Base-by-base conservation (phyloP, 2,329 filamentous ascomycete species). In the Paracorniculantispora psalliotae region DNA sequence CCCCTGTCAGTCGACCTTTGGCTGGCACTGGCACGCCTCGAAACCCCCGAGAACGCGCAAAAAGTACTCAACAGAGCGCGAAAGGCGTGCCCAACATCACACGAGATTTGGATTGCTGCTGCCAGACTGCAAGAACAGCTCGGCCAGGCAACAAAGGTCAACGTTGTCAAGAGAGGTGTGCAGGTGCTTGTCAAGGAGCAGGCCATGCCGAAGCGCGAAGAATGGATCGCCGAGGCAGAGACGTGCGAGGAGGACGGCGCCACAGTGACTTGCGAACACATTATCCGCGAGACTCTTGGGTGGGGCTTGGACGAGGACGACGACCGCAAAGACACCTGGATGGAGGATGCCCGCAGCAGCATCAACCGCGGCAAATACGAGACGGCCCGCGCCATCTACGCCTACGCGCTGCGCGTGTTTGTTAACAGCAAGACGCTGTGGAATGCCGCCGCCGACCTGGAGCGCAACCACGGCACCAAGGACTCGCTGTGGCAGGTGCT, bases 41-140 rank as follows among this genome's bases (percentile, higher is more conserved):
- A 97, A 73, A 89, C 86, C 0, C 90, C 92, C 0, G 90, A 96
- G 65, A 93, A 96, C 67, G 94, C 96, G 1, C 93, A 96, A 70
- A 90, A 93, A 68, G 92, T 99, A 43, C 82, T 99, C 63, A 99
- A 99, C 75, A 92, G 88, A 73, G 96, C 96, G 33, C 89, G 94
- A 63, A 96, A 96, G 76, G 92, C 93, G 2, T 86, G 96, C 5
- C 94, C 94, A 1, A 94, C 92, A 1, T 97, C 92, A 28, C 85
- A 94, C 74, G 92, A 97, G 69, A 91, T 99, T 63, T 99, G 94
- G 94, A 91, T 99, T 68, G 93, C 94, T 9, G 94, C 93, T 33
- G 91, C 91, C 39, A 84, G 93, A 58, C 77, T 99, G 49, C 92
- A 97, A 72, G 92, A 97, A 72, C 91, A 96, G 72, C 78, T 87